Base-by-base conservation (phyloP, 108 stramenopile genomes). In the Cylindrotheca fusiformis region DNA sequence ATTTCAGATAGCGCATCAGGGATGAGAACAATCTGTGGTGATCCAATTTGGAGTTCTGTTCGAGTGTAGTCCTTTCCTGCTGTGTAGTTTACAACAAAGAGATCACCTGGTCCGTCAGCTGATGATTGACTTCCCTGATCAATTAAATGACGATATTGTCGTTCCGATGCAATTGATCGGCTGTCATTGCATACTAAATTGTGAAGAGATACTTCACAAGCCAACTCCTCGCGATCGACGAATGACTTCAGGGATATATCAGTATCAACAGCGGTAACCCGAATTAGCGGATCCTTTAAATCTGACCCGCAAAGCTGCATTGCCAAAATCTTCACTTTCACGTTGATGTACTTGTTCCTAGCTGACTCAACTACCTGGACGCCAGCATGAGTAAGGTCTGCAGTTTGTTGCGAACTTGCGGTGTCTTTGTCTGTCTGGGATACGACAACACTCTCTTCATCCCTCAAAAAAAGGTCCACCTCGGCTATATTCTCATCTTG, bases 1-100 rank as follows among this genome's bases (percentile, higher is more conserved):
- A 90, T 57, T n/a, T 93, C 92, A 8, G 75, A 60, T 0, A 93
- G 73, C 17, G 76, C 68, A 77, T 90, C 88, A 1, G 92, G 92
- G 53, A 93, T 64, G 14, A 90, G 61, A 22, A 90, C 79, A 24
- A 93, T 48, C 63, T 83, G 78, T 2, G 88, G 89, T 8, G 88
- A 88, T 12, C 92, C 92, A 30, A 93, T 72, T 18, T 59, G 76
- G 0, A 93, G 60, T 28, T 78, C 74, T 19, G 88, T 22, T 18
- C 55, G 53, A 10, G 63, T 77, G 5, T 64, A 29, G 18, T 65
- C 28, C 12, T 71, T 75, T 47, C 60, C 77, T 20, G 66, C 31
- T 26, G 57, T 78, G 51, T 93, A 93, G 14, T 56, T 56, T 19
- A 93, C 41, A 26, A 63, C 62, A 48, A 90, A 93, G 2, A 90